phyloP scores from a whole-genome alignment of 1,139 yeast genomes.

The Kodamaea suecica region DNA sequence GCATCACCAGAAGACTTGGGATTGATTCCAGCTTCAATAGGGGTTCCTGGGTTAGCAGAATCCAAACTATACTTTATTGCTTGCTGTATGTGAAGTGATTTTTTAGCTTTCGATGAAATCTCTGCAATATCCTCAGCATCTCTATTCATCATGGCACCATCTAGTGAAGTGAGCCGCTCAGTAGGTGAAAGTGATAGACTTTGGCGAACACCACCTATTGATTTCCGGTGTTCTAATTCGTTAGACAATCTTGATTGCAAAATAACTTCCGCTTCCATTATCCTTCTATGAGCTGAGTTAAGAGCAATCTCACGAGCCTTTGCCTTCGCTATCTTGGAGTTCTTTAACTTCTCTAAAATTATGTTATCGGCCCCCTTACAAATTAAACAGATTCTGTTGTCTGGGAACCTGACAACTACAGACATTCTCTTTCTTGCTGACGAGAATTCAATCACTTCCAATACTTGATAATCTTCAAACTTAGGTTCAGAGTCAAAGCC shows the following conservation, averaged over 20 bases:
- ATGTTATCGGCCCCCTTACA: constrained; percentile 97
- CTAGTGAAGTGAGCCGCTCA: constrained; percentile 44
- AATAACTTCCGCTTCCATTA: constrained; percentile 78
- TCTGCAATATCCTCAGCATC: constrained; percentile 58
- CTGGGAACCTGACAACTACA: constrained; percentile 74
- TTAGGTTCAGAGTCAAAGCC: constrained; percentile 69
- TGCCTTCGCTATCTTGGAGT: constrained; percentile 53
- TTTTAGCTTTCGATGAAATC: constrained; percentile 57
- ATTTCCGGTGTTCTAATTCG: constrained; percentile 28
- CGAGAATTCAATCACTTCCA: constrained; percentile 82
- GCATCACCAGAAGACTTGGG: background rate
- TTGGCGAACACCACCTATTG: constrained; percentile 32
- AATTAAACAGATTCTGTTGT: constrained; percentile 69
- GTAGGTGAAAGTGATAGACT: constrained; percentile 18
- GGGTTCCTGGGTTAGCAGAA: constrained; percentile 1
- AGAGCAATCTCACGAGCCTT: constrained; percentile 65
- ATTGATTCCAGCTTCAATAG: background rate
- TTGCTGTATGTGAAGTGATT: constrained; percentile 64
- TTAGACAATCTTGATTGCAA: constrained; percentile 46
- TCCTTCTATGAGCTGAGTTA: constrained; percentile 61
- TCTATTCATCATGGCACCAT: constrained; percentile 50
- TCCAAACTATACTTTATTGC: constrained; percentile 50
- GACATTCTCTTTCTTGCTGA: constrained; percentile 95
- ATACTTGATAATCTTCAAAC: constrained; percentile 65
- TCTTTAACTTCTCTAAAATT: constrained; percentile 70